These are phyloP conservation scores for Antitrichia curtipendula DNA, from an alignment of 225 moss, liverwort and hornwort species.

Conservation along the genomic window DNA sequence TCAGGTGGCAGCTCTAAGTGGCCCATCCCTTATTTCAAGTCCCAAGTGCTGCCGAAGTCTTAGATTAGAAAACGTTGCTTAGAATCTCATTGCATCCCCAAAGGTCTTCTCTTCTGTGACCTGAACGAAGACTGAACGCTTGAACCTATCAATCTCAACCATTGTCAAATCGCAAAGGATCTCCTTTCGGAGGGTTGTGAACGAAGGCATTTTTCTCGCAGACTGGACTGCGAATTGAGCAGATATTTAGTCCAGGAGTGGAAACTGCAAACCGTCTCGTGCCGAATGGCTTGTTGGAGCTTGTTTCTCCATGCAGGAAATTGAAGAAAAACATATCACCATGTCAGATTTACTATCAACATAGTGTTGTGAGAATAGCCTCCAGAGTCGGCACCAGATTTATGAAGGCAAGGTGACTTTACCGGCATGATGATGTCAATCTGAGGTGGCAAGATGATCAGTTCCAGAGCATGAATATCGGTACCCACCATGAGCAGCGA, in stretches of 20 bases:
- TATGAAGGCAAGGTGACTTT: neutral
- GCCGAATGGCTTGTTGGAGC: neutral
- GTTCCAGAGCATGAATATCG: neutral
- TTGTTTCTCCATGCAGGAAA: neutral
- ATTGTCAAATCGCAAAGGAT: neutral
- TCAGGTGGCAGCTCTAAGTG: neutral
- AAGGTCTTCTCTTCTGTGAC: slow-evolving; percentile 3
- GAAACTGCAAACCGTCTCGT: neutral
- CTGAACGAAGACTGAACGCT: neutral
- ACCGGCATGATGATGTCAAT: neutral
- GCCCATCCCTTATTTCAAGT: neutral
- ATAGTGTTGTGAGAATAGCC: neutral
- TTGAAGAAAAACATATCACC: neutral
- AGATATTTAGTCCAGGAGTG: neutral
- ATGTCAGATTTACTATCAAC: neutral
- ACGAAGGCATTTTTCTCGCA: neutral
- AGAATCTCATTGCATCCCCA: slow-evolving; percentile 7
- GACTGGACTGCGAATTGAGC: neutral
- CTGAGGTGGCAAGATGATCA: neutral
- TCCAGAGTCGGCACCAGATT: neutral
- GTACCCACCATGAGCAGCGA: neutral
- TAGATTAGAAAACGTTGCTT: neutral
- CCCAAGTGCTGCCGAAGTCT: neutral
- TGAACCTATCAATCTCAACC: neutral
- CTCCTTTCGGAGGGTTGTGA: neutral